phyloP scores from a whole-genome alignment of 371 early-diverging fungal species.

The Rhizopus delemar region DNA sequence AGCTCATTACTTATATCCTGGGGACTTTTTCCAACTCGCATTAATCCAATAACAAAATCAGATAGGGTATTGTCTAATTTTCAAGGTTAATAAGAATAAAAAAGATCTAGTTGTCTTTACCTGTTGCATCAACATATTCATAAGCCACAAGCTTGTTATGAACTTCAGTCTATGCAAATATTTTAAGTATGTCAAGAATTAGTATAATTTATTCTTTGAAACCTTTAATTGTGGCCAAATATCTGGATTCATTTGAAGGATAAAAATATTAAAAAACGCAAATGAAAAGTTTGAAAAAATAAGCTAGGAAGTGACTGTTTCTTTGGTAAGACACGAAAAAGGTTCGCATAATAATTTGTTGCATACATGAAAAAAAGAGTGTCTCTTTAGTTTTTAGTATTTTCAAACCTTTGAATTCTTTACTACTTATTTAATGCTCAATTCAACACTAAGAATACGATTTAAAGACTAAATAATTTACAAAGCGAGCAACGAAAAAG shows the following conservation, averaged over 20 bases:
- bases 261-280: not conserved
- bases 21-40: slow-evolving; percentile 29
- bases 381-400: no score
- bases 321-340: no score
- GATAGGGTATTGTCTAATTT: slow-evolving; percentile 36
- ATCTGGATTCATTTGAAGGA: slow-evolving; percentile 1
- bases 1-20: slow-evolving; percentile 37
- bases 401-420: no score
- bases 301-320: no score
- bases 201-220: not conserved
- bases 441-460: no score
- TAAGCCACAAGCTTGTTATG: slow-evolving; percentile 31
- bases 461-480: no score
- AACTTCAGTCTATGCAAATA: slow-evolving; percentile 25
- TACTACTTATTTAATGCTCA: no score
- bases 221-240: slow-evolving; percentile 8
- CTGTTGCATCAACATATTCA: slow-evolving; percentile 29
- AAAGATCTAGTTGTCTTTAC: slow-evolving; percentile 5
- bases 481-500: no score
- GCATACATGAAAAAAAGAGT: no score
- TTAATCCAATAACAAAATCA: slow-evolving; percentile 37
- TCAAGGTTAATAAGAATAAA: not conserved
- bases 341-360: no score
- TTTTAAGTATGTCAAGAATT: not conserved
- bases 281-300: no score